These are phyloP conservation scores for Marvania coccoides DNA, from an alignment of 139 green algal genomes.

Conservation along the genomic window DNA sequence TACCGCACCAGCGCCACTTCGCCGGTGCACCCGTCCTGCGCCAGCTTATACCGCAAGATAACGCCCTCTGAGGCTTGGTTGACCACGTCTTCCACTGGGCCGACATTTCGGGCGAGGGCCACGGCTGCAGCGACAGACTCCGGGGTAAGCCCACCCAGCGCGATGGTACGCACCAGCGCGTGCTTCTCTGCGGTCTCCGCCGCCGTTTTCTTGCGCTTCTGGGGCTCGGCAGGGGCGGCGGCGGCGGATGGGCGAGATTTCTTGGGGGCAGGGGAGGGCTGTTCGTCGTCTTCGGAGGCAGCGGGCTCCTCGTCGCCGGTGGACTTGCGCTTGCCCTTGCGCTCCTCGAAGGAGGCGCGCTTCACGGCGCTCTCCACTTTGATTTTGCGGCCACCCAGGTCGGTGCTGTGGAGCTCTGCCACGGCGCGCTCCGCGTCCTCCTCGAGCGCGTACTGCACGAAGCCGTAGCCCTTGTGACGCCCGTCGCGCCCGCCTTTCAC, in stretches of 20 bases:
- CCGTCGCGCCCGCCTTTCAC: conserved; percentile 47
- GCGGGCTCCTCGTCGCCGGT: not conserved
- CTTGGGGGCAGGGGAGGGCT: conserved; percentile 8
- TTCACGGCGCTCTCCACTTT: conserved; percentile 70
- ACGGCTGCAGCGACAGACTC: conserved; percentile 22
- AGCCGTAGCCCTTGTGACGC: conserved; percentile 66
- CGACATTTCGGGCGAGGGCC: conserved; percentile 28
- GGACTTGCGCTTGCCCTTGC: conserved; percentile 48
- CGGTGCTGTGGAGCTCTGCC: conserved; percentile 46
- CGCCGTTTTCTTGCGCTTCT: not conserved
- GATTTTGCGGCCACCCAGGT: conserved; percentile 61
- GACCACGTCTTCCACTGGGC: conserved; percentile 50
- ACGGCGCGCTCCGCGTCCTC: conserved; percentile 77
- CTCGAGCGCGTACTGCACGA: conserved; percentile 73
- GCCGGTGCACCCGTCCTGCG: conserved; percentile 69
- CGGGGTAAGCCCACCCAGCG: conserved; percentile 53
- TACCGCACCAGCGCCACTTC: conserved; percentile 54
- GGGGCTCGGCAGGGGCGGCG: not conserved
- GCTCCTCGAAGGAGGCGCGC: conserved; percentile 53
- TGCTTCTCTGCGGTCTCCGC: conserved; percentile 48
- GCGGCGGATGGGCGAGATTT: not conserved
- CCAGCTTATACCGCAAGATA: conserved; percentile 40
- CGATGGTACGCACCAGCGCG: conserved; percentile 59
- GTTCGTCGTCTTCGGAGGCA: not conserved
- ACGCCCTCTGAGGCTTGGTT: conserved; percentile 37